Evolutionary conservation across 2,329 filamentous ascomycete genomes (phyloP).

Genomic region (Ophiostoma himal-ulmi): DNA sequence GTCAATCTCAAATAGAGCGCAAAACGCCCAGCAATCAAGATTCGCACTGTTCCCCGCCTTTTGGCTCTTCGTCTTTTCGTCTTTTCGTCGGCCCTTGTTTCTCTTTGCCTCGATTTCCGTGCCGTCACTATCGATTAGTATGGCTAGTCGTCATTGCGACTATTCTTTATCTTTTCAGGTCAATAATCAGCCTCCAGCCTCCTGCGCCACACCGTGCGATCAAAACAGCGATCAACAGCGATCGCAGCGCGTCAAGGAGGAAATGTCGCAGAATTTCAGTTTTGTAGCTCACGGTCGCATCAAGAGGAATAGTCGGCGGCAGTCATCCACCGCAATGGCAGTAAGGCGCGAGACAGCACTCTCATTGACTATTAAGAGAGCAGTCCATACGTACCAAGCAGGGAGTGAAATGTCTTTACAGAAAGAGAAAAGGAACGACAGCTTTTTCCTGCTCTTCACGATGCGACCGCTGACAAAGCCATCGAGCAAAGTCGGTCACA

Average conservation of each 20-base stretch:
- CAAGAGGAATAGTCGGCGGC: background rate
- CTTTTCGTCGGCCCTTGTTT: background rate
- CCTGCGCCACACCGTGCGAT: conserved; percentile 9
- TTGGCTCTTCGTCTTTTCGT: conserved; percentile 3
- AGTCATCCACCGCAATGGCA: no score
- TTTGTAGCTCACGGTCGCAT: background rate
- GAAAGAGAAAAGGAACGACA: background rate
- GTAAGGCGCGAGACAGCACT: background rate
- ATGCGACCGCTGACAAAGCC: background rate
- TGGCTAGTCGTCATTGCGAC: no score
- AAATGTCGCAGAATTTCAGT: no score
- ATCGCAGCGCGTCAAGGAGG: background rate
- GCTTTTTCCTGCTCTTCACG: no score
- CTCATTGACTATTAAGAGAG: background rate
- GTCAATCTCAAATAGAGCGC: background rate
- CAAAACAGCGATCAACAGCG: background rate
- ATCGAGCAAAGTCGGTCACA: background rate
- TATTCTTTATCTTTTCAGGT: background rate
- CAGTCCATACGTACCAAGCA: background rate
- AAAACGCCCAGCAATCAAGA: background rate
- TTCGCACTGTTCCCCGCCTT: conserved; percentile 12
- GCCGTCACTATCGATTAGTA: background rate
- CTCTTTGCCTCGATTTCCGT: background rate
- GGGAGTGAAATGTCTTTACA: background rate
- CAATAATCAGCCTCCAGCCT: background rate